Evolutionary conservation across 768 basidiomycete genomes (phyloP).

Genomic region (Boletus pseudo-olivaceus): DNA sequence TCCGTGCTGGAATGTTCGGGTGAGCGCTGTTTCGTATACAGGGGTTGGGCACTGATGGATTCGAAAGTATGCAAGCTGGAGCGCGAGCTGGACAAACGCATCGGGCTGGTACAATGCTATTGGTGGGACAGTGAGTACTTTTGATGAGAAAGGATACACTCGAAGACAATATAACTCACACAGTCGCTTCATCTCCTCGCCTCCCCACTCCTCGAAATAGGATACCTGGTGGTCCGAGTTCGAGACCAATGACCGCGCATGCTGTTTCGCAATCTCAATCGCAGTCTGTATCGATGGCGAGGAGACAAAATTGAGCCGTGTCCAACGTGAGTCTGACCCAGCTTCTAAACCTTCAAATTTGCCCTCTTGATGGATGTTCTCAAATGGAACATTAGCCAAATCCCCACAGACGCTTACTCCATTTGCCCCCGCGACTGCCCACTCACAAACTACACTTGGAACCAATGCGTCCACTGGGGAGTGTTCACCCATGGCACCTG

Average conservation of each 20-base stretch:
- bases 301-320: slow-evolving; percentile 69
- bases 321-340: slow-evolving; percentile 40
- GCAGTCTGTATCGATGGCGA: slow-evolving; percentile 57
- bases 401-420: slow-evolving; percentile 40
- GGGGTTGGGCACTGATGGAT: slow-evolving; percentile 75
- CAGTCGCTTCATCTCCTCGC: slow-evolving; percentile 77
- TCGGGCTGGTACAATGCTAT: slow-evolving; percentile 64
- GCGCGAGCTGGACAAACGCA: slow-evolving; percentile 85
- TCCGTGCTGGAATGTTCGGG: slow-evolving; percentile 80
- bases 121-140: neutral
- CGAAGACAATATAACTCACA: slow-evolving; percentile 45
- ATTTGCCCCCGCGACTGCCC: slow-evolving; percentile 48
- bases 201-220: slow-evolving; percentile 80
- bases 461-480: slow-evolving; percentile 87
- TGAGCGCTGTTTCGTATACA: slow-evolving; percentile 90
- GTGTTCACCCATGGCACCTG: slow-evolving; percentile 88
- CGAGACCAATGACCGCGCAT: slow-evolving; percentile 56
- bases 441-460: slow-evolving; percentile 84
- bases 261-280: slow-evolving; percentile 52
- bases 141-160: neutral
- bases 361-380: neutral
- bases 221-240: slow-evolving; percentile 84
- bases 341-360: slow-evolving; percentile 5
- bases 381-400: slow-evolving; percentile 40
- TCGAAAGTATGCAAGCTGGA: slow-evolving; percentile 89